A percentile compares a stretch with the other conserved stretches of the same genome.
Evolutionary conservation across 1,284 basidiomycete species (phyloP).

Genomic region (Ganoderma boninense): DNA sequence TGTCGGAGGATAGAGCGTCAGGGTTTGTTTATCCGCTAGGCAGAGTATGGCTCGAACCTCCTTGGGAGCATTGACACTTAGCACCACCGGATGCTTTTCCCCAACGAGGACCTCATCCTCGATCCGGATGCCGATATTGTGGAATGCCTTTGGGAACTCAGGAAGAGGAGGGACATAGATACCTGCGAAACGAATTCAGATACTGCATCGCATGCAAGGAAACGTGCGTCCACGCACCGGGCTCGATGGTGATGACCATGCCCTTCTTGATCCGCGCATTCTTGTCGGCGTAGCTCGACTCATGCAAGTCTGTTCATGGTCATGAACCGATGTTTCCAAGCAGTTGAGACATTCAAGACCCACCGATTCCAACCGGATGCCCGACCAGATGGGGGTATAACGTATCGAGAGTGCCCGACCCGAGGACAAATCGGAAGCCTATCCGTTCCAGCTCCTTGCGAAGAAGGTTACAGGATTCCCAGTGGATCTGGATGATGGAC

Average conservation of each 20-base stretch:
- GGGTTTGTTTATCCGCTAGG: background rate
- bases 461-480: conserved; percentile 76
- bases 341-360: conserved; percentile 35
- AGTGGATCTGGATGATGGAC: conserved; percentile 83
- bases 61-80: conserved; percentile 87
- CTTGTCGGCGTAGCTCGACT: conserved; percentile 65
- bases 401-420: conserved; percentile 72
- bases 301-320: conserved; percentile 75
- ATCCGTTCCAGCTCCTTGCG: conserved; percentile 81
- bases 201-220: background rate
- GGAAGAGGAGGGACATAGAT: conserved; percentile 85
- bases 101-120: conserved; percentile 92
- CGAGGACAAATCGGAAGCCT: conserved; percentile 70
- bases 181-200: conserved; percentile 47
- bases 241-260: conserved; percentile 91
- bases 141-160: conserved; percentile 85
- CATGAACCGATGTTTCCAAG: conserved; percentile 12
- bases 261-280: conserved; percentile 66
- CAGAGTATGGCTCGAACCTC: conserved; percentile 61
- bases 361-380: conserved; percentile 87
- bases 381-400: conserved; percentile 90
- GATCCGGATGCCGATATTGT: conserved; percentile 89
- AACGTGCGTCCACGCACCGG: conserved; percentile 53
- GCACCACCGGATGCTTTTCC: conserved; percentile 69
- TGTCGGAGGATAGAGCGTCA: conserved; percentile 36